phyloP scores from a whole-genome alignment of 805 yeast species.

The Dipodascus geniculatus region DNA sequence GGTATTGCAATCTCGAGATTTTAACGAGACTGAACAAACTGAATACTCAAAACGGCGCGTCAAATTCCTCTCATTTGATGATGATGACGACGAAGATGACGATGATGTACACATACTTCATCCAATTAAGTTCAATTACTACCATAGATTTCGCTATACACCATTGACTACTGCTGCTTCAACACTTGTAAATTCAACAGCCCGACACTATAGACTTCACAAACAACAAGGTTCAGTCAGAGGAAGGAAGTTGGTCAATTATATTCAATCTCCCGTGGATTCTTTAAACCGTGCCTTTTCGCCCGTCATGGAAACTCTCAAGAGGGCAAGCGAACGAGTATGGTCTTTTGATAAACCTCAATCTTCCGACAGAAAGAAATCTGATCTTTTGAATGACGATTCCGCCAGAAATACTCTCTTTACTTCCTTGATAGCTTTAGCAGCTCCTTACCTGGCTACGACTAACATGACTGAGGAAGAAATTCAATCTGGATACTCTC shows the following conservation, averaged over 20 bases:
- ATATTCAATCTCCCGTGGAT: neutral
- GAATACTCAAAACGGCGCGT: neutral
- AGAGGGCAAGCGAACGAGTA: neutral
- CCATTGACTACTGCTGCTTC: neutral
- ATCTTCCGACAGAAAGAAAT: neutral
- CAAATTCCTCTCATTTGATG: neutral
- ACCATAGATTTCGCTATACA: neutral
- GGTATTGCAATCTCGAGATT: neutral
- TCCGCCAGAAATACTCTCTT: neutral
- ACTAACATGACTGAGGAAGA: neutral
- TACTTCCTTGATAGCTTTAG: neutral
- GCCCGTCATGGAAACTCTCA: neutral
- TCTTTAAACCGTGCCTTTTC: neutral
- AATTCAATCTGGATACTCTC: neutral
- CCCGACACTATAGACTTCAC: neutral
- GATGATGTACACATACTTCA: neutral
- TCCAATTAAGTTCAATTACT: neutral
- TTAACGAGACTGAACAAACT: neutral
- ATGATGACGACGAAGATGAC: neutral
- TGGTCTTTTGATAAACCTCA: neutral
- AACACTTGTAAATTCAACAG: neutral
- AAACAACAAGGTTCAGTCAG: neutral
- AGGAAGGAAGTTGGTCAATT: neutral
- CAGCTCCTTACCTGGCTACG: neutral
- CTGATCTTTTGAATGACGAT: neutral